Evolutionary conservation across 2,329 filamentous ascomycete genomes (phyloP), one percentile per base, ranked within the genome.

Genomic region (Westerdykella aurantiaca): DNA sequence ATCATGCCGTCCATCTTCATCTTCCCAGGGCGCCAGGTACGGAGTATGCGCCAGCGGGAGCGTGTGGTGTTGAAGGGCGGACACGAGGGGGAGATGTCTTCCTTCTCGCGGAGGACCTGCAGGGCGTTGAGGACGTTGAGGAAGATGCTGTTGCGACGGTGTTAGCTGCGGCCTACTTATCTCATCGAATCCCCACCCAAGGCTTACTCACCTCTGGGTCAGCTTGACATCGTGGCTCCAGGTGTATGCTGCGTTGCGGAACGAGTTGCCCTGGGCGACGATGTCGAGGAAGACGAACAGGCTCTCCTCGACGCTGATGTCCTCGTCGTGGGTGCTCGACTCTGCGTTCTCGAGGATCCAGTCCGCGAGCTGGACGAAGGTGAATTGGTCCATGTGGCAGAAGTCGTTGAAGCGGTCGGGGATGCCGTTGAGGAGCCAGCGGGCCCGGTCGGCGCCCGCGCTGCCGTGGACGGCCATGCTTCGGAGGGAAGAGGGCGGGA

Each of bases 271-370:
- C 45, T 64, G 62, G 6, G 62, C 64, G 23, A 63, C 62, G 34
- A 67, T 60, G 34, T 67, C 64, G 42, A 67, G 50, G 46, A 67
- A 67, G 6, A 67, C 56, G 38, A 67, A 63, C 9, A 67, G 47
- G 44, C 61, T 61, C 52, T 67, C 64, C 47, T 67, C 63, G 10
- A 67, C 54, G 45, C 60, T 65, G 46, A 66, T 58, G 40, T 62
- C 57, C 16, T 53, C 45, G 4, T 31, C 37, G 2, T 56, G 47
- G n/a, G 60, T 47, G 25, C 56, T 55, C 17, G 57, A 62, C 37
- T 60, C 47, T 45, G 60, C 55, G 46, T 67, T 57, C 42, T 57
- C 61, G 25, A 63, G 49, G 25, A 65, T 60, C 64, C 63, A 67
- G 49, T 67, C 64, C n/a, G 63, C 59, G 16, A 67, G 54, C 43